phyloP scores from a whole-genome alignment of 2,329 filamentous ascomycete species.

The Thelonectria olida region DNA sequence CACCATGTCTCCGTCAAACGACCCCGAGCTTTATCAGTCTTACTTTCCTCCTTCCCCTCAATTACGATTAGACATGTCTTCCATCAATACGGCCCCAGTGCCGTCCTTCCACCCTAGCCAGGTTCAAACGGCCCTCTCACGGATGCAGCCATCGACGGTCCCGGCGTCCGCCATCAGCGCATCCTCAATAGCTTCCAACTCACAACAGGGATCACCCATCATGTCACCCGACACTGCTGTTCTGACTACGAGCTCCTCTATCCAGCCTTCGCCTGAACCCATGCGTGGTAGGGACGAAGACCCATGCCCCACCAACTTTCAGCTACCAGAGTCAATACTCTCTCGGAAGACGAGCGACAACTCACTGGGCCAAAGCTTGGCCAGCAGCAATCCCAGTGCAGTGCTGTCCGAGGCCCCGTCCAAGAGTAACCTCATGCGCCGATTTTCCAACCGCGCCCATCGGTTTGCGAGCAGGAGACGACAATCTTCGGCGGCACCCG shows the following conservation, averaged over 20 bases:
- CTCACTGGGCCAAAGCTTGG: slow-evolving; percentile 70
- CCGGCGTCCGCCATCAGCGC: slow-evolving; percentile 64
- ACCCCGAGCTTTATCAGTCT: slow-evolving; percentile 35
- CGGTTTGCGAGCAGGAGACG: slow-evolving; percentile 75
- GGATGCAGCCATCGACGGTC: slow-evolving; percentile 48
- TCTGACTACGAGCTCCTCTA: slow-evolving; percentile 68
- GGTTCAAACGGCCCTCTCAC: slow-evolving; percentile 57
- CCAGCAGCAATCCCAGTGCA: slow-evolving; percentile 65
- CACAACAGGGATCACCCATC: slow-evolving; percentile 64
- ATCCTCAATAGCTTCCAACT: slow-evolving; percentile 65
- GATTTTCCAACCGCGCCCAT: slow-evolving; percentile 83
- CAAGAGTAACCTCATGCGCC: slow-evolving; percentile 74
- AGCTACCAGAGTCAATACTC: slow-evolving; percentile 78
- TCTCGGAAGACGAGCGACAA: slow-evolving; percentile 66
- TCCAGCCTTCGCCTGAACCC: slow-evolving; percentile 74
- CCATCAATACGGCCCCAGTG: slow-evolving; percentile 50
- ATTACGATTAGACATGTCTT: slow-evolving; percentile 52
- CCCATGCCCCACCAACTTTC: slow-evolving; percentile 63
- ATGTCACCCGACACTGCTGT: slow-evolving; percentile 64
- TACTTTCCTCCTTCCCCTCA: slow-evolving; percentile 28
- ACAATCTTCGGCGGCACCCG: slow-evolving; percentile 79
- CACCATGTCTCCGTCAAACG: slow-evolving; percentile 38
- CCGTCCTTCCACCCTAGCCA: slow-evolving; percentile 56
- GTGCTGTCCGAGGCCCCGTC: slow-evolving; percentile 56
- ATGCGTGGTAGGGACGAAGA: slow-evolving; percentile 65